A percentile compares a stretch with the other conserved stretches of the same genome.
These are phyloP conservation scores for Coniferiporia weirii DNA, from an alignment of 1,284 basidiomycete species.

Conservation along the genomic window DNA sequence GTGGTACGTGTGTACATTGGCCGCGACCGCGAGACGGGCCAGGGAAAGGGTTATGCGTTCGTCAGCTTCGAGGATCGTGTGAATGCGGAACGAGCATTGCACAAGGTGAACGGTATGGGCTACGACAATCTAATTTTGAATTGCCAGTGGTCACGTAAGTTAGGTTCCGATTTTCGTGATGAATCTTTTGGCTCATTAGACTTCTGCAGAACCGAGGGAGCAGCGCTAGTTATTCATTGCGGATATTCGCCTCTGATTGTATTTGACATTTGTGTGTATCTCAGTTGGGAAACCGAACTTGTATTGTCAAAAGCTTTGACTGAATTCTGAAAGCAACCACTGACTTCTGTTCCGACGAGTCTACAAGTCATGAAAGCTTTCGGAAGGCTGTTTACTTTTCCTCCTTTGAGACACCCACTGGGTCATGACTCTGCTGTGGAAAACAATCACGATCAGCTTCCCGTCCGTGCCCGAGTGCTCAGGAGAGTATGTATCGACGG, in stretches of 20 bases:
- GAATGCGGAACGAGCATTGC: conserved; percentile 83
- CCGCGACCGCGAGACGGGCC: conserved; percentile 90
- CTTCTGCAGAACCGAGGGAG: conserved; percentile 33
- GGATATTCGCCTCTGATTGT: not conserved
- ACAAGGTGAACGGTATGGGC: conserved; percentile 90
- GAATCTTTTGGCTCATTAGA: not conserved
- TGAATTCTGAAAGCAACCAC: not conserved
- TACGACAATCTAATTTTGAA: conserved; percentile 87
- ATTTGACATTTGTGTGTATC: not conserved
- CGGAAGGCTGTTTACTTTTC: too few relatives aligned
- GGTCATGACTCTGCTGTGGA: too few relatives aligned
- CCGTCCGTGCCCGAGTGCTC: too few relatives aligned
- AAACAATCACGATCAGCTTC: too few relatives aligned
- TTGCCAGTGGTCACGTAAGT: conserved; percentile 84
- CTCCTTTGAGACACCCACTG: too few relatives aligned
- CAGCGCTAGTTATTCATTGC: conserved; percentile 4
- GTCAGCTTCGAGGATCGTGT: conserved; percentile 88
- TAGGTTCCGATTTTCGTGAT: not conserved
- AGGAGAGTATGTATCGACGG: too few relatives aligned
- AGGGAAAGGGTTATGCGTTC: conserved; percentile 94
- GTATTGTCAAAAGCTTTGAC: conserved; percentile 1
- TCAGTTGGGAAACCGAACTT: not conserved
- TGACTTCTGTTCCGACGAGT: too few relatives aligned
- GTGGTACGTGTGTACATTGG: conserved; percentile 92
- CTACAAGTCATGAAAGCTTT: too few relatives aligned